Evolutionary conservation across 2,329 filamentous ascomycete species (phyloP).

Genomic region (Alternaria tenuissima): DNA sequence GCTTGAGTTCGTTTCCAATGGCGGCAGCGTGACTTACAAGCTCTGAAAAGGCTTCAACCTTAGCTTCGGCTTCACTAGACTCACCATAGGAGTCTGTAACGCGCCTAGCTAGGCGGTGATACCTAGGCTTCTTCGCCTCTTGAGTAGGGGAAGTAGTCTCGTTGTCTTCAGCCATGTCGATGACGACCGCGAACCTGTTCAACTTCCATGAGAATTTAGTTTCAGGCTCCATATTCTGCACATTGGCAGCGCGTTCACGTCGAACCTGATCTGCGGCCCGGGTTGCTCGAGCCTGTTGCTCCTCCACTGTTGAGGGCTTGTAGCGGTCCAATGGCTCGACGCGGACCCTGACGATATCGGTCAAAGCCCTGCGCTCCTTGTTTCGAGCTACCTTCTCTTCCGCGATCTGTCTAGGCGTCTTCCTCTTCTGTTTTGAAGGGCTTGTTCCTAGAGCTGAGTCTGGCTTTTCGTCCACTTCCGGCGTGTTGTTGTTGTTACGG

Average conservation of each 20-base stretch:
- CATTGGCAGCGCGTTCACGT: background rate
- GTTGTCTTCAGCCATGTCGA: background rate
- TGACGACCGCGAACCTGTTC: background rate
- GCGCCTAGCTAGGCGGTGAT: background rate
- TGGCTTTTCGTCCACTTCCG: background rate
- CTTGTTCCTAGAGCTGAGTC: background rate
- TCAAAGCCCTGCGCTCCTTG: background rate
- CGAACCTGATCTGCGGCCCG: background rate
- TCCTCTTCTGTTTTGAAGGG: background rate
- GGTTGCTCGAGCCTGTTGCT: background rate
- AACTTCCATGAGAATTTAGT: background rate
- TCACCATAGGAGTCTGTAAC: background rate
- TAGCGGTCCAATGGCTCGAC: background rate
- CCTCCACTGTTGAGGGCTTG: background rate
- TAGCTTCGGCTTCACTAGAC: background rate
- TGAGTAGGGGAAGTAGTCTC: background rate
- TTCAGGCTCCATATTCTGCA: background rate
- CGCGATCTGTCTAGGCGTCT: conserved; percentile 1
- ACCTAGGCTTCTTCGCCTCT: background rate
- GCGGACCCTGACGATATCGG: background rate
- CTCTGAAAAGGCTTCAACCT: background rate
- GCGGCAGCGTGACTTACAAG: background rate
- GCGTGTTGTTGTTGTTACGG: background rate
- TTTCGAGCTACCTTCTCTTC: conserved; percentile 3
- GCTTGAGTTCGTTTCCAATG: background rate